Percentiles rank a stretch among this genome's conserved stretches.
Conservation (phyloP, 2,329 filamentous ascomycete genomes). For the Curvularia hawaiiensis region DNA sequence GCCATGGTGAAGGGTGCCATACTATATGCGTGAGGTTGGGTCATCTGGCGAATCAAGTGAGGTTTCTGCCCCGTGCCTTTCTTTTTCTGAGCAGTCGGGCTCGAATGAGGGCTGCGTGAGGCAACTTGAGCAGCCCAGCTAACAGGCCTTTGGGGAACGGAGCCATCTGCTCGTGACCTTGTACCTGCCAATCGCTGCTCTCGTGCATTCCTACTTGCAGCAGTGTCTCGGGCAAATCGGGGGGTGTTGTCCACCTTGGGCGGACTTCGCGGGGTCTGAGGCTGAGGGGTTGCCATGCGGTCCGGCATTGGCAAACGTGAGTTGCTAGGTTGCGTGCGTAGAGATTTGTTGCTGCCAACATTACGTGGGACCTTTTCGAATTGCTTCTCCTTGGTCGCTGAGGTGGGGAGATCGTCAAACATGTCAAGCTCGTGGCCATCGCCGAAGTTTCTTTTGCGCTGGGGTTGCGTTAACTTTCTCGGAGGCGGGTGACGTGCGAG, state of each 20-base stretch:
- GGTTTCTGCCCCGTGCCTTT: constrained; percentile 70
- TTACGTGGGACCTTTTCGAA: constrained; percentile 80
- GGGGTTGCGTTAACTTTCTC: constrained; percentile 54
- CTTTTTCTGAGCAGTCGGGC: constrained; percentile 55
- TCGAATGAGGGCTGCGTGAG: constrained; percentile 57
- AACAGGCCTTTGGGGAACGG: constrained; percentile 58
- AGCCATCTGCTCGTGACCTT: constrained; percentile 53
- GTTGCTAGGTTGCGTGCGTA: constrained; percentile 58
- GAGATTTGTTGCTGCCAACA: constrained; percentile 68
- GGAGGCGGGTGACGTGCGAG: constrained; percentile 57
- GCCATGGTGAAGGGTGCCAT: constrained; percentile 47
- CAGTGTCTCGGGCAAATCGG: constrained; percentile 69
- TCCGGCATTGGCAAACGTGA: constrained; percentile 50
- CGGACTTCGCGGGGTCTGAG: constrained; percentile 62
- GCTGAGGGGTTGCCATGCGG: constrained; percentile 53
- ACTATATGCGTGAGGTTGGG: constrained; percentile 81
- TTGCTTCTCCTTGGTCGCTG: constrained; percentile 76
- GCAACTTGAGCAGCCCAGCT: constrained; percentile 65
- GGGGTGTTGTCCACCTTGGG: constrained; percentile 60
- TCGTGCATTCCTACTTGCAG: constrained; percentile 67
- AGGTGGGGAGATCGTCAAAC: constrained; percentile 95
- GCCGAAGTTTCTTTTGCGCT: constrained; percentile 64
- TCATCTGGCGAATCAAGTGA: constrained; percentile 85
- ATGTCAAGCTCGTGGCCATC: constrained; percentile 90
- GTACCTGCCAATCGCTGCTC: constrained; percentile 61